Evolutionary conservation across 352 stramenopile genomes (phyloP), one percentile per base, ranked within the genome.

Genomic region (Phytophthora ramorum): DNA sequence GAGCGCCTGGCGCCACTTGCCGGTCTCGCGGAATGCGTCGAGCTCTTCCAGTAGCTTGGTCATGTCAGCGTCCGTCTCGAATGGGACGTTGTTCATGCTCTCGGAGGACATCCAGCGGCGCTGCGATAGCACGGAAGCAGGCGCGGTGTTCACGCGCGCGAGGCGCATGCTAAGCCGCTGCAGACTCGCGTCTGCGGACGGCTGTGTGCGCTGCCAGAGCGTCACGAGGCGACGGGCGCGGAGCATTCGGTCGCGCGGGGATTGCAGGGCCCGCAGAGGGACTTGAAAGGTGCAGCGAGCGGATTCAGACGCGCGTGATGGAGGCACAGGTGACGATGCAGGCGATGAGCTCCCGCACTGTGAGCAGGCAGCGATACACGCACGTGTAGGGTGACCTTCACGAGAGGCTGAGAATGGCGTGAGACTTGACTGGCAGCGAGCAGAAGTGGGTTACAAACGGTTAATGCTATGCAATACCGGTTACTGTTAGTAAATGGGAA

Each of bases 1-100:
- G 55, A 93, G 80, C 38, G 85, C 85, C 47, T 88, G 69, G 53
- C 83, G 85, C 78, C 78, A 93, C 66, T 92, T 86, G 69, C 85
- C 85, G 1, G 49, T 85, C 32, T 92, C 83, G 20, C 81, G 70
- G 43, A 66, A 91, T 10, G 61, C 37, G 26, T 82, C 68, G 17
- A 93, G 63, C 24, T 89, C 81, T 7, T 65, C 48, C 51, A 86
- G 55, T 32, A 82, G 43, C 46, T 73, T 62, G 20, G 41, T 48
- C 58, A 76, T 63, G 16, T 37, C 3, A 7, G 57, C 62, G 58
- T 81, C 48, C 20, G 56, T 41, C 38, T 66, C 63, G 30, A 58
- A 20, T 9, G 37, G 28, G 17, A 54, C 32, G 20, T 54, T 26
- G 26, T 49, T 49, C 37, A 55, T 48, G 30, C 40, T 54, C 56